phyloP scores from a whole-genome alignment of 441 rosid species.

The Euphorbia corollata region DNA sequence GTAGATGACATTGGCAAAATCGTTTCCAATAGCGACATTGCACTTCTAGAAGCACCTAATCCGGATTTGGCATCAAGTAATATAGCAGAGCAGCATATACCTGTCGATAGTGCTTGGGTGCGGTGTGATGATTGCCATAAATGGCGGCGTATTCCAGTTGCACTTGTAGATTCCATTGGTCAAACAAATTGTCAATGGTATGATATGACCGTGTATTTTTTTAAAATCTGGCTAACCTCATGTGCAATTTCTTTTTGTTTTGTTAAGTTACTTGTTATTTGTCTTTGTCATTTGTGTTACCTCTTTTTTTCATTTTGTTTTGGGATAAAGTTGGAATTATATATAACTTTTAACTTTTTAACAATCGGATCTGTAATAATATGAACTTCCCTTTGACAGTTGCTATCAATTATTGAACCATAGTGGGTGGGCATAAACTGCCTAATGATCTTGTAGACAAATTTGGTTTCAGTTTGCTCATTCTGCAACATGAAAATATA shows the following conservation, averaged over 20 bases:
- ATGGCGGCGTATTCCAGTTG: constrained; percentile 88
- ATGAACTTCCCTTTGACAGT: too few species aligned
- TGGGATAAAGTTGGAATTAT: neutral
- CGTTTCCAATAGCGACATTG: constrained; percentile 24
- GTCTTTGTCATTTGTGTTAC: neutral
- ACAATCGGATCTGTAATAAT: neutral
- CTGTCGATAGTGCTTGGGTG: constrained; percentile 75
- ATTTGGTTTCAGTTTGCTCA: neutral
- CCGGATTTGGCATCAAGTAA: constrained; percentile 31
- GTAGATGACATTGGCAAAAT: constrained; percentile 29
- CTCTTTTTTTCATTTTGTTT: neutral
- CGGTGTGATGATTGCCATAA: constrained; percentile 82
- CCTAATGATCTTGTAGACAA: neutral
- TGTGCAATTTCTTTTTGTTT: neutral
- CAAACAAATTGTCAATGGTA: constrained; percentile 78
- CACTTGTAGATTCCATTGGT: constrained; percentile 57
- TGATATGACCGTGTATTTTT: constrained; percentile 3
- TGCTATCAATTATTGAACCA: neutral
- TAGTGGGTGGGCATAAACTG: neutral
- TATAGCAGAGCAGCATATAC: constrained; percentile 34
- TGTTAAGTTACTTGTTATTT: too few species aligned
- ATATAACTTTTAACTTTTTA: neutral
- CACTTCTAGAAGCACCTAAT: constrained; percentile 30
- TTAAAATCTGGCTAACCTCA: too few species aligned
- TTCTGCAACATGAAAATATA: neutral